Evolutionary conservation across 73 alveolate genomes (phyloP), one percentile per base, ranked within the genome.

Genomic region (Blepharisma japonicum): DNA sequence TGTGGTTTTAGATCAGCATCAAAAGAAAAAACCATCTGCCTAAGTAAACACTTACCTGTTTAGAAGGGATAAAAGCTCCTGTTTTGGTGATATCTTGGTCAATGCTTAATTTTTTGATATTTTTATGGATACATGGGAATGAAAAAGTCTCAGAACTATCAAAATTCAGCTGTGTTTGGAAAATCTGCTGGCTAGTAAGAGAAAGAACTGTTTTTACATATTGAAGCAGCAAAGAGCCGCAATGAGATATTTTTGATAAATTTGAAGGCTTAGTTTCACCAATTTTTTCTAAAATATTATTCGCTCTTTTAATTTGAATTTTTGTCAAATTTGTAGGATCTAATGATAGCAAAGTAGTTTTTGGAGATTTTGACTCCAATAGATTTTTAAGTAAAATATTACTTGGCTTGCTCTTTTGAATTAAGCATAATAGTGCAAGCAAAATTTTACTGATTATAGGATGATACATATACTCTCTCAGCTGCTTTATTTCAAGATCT

Each of bases 351-450:
- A 61, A 14, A 14, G 5, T 18, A 1, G 18, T 39, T 61, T 5
- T 14, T 14, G 23, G 14, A 61, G 14, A 9, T 14, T 61, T 61
- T 9, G 39, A 25, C 0, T 8, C 47, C 18, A 61, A 61, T 14
- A 61, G 5, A n/a, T 61, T n/a, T 61, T 25, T 61, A 18, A 39
- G 47, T 14, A 61, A 39, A 61, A 14, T 61, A 8, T 8, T 20
- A 5, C 4, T 61, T 9, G 74, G 74, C 23, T 61, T 61, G 47
- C 23, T n/a, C 47, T 61, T 61, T 39, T 61, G 74, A 20, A 61
- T n/a, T 25, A 61, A 61, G 23, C 14, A n/a, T 9, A 61, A 25
- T 61, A 61, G 14, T 9, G 23, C 47, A n/a, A 61, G 11, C 23
- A 61, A 61, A 61, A 61, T 11, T 25, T 61, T 61, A 14, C 74